A percentile compares a stretch with the other conserved stretches of the same genome.
phyloP scores from a whole-genome alignment of 495 filamentous ascomycete genomes.

The Tuber brumale region DNA sequence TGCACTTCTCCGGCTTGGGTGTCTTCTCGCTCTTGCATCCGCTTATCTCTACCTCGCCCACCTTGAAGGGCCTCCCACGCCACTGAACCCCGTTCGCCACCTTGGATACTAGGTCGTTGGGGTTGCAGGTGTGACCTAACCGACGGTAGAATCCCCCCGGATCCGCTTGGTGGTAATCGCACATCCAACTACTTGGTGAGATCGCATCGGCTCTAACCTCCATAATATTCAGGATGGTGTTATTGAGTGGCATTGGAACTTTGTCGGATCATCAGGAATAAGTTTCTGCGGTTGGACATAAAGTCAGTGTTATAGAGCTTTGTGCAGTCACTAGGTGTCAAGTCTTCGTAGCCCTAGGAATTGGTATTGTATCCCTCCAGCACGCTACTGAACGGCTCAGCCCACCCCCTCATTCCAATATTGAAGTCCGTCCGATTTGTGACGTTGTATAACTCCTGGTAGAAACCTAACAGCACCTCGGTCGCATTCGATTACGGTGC shows the following conservation, averaged over 20 bases:
- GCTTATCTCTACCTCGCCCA: not conserved
- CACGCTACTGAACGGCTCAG: not conserved
- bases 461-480: not conserved
- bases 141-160: too few species aligned
- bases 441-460: too few species aligned
- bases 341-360: not conserved
- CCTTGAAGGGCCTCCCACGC: not conserved
- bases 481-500: not conserved
- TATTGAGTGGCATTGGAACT: not conserved
- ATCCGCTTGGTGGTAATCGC: not conserved
- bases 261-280: not conserved
- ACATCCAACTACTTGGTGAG: not conserved
- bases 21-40: not conserved
- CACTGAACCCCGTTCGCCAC: not conserved
- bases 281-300: not conserved
- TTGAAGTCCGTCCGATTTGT: too few species aligned
- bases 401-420: not conserved
- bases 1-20: not conserved
- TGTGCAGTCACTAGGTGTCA: not conserved
- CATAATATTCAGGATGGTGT: not conserved
- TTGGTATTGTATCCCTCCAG: not conserved
- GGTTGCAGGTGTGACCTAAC: too few species aligned
- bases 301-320: not conserved
- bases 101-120: not conserved
- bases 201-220: fast-evolving